Percentiles rank a stretch among this genome's conserved stretches.
Evolutionary conservation across 2,329 filamentous ascomycete species (phyloP).

Genomic region (Chaetomium globosum): DNA sequence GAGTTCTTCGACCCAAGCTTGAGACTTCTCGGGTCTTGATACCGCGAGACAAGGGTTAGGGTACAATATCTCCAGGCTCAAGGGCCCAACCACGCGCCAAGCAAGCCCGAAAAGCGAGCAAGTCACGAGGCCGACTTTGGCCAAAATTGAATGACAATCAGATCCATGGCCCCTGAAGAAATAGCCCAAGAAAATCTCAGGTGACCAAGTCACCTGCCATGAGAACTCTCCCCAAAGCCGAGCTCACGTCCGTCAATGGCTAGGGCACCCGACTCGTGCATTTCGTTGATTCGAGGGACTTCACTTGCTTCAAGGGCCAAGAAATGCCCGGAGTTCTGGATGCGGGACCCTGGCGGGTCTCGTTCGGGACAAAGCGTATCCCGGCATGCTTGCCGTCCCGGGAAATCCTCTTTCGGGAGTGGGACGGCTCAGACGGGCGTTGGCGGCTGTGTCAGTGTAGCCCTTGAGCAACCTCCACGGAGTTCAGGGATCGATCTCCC

Average conservation of each 20-base stretch:
- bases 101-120: slow-evolving; percentile 9
- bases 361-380: slow-evolving; percentile 29
- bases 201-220: slow-evolving; percentile 20
- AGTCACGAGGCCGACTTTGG: slow-evolving; percentile 8
- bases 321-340: slow-evolving; percentile 29
- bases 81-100: neutral
- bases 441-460: neutral
- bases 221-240: neutral
- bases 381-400: slow-evolving; percentile 28
- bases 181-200: neutral
- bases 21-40: neutral
- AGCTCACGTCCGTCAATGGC: neutral
- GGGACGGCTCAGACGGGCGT: neutral
- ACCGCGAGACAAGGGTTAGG: slow-evolving; percentile 10
- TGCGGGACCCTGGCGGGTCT: slow-evolving; percentile 14
- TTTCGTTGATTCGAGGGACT: neutral
- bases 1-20: neutral
- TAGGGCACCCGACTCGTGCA: slow-evolving; percentile 26
- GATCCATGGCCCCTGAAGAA: neutral
- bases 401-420: slow-evolving; percentile 33
- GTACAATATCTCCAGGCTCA: neutral
- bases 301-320: slow-evolving; percentile 24
- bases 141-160: neutral
- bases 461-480: neutral
- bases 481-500: neutral